phyloP scores from a whole-genome alignment of 1,284 basidiomycete species.

The Sanghuangporus baumii region DNA sequence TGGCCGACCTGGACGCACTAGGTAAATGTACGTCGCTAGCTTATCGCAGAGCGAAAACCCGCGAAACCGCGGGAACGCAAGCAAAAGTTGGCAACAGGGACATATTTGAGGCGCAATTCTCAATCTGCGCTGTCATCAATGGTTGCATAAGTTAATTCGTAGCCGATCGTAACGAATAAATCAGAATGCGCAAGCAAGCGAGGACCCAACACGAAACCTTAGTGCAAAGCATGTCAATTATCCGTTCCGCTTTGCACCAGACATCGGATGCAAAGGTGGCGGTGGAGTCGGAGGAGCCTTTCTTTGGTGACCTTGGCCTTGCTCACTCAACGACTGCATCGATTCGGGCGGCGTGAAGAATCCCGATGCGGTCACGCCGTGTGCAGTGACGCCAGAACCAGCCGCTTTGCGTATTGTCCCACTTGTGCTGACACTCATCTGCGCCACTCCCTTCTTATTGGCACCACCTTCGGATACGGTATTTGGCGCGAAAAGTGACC shows the following conservation, averaged over 20 bases:
- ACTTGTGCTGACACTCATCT: constrained; percentile 45
- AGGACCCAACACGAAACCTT: background rate
- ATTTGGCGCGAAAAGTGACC: constrained; percentile 11
- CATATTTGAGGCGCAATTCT: no score
- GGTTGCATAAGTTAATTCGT: no score
- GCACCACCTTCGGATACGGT: background rate
- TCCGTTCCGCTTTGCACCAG: background rate
- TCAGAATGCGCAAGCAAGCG: background rate
- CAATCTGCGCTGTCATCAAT: no score
- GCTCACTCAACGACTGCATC: background rate
- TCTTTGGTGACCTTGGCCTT: constrained; percentile 18
- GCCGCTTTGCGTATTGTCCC: constrained; percentile 56
- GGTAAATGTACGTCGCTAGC: no score
- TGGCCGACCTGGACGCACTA: no score
- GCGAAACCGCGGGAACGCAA: no score
- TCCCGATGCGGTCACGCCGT: constrained; percentile 64
- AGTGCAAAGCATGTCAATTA: background rate
- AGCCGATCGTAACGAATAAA: no score
- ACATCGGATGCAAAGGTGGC: constrained; percentile 11
- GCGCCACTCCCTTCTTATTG: constrained; percentile 20
- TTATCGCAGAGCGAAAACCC: no score
- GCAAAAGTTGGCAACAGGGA: no score
- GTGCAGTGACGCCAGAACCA: constrained; percentile 64
- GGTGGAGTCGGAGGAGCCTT: constrained; percentile 30
- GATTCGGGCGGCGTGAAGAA: constrained; percentile 58